Conservation (phyloP, 1,139 yeast genomes). For the Debaryomyces sp. region DNA sequence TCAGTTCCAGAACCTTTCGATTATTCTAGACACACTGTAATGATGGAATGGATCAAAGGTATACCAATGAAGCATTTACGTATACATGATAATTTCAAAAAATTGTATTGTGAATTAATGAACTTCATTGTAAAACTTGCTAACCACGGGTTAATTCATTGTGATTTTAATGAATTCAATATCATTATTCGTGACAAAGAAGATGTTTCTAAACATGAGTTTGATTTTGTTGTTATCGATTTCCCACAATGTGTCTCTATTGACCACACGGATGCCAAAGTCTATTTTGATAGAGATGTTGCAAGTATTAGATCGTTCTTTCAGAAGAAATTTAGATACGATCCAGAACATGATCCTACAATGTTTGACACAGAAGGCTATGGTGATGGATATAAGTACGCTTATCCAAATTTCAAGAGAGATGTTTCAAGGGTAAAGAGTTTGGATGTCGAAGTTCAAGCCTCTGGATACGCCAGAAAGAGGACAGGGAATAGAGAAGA, state of each 20-base stretch:
- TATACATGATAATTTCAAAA: slow-evolving; percentile 66
- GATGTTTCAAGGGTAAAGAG: slow-evolving; percentile 71
- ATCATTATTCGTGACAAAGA: slow-evolving; percentile 76
- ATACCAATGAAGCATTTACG: slow-evolving; percentile 84
- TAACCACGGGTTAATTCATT: slow-evolving; percentile 88
- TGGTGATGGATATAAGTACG: slow-evolving; percentile 77
- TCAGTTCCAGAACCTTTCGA: slow-evolving; percentile 89
- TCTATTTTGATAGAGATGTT: slow-evolving; percentile 88
- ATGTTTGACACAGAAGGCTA: slow-evolving; percentile 78
- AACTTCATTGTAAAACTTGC: slow-evolving; percentile 80
- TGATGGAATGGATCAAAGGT: slow-evolving; percentile 91
- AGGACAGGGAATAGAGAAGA: slow-evolving; percentile 52
- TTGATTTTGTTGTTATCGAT: slow-evolving; percentile 86
- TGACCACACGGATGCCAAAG: slow-evolving; percentile 85
- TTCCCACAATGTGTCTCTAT: slow-evolving; percentile 98
- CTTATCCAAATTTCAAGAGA: slow-evolving; percentile 77
- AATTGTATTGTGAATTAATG: slow-evolving; percentile 84
- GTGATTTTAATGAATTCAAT: slow-evolving; percentile 96
- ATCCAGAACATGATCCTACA: slow-evolving; percentile 61
- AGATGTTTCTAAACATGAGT: slow-evolving; percentile 52
- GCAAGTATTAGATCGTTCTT: slow-evolving; percentile 86
- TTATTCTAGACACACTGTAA: slow-evolving; percentile 85
- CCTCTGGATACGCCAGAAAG: slow-evolving; percentile 87
- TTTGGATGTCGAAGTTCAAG: slow-evolving; percentile 82
- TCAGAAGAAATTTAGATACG: slow-evolving; percentile 73